phyloP scores from a whole-genome alignment of 148 eudicot species.

The Fagopyrum tataricum region DNA sequence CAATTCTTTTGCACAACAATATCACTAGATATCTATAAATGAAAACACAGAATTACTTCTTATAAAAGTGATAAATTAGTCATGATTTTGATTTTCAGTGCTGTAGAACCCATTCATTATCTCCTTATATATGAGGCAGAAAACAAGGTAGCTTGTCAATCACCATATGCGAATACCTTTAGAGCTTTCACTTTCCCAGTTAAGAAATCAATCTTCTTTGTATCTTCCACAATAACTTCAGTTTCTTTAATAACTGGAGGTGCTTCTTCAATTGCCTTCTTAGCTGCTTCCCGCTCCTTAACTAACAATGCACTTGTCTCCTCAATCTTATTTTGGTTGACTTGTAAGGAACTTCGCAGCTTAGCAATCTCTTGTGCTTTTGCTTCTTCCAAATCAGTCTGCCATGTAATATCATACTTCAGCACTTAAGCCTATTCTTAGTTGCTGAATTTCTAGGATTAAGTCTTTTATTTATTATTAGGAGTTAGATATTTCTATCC shows the following conservation, averaged over 20 bases:
- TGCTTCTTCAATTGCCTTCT: slow-evolving; percentile 77
- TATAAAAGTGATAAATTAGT: no score
- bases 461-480: no score
- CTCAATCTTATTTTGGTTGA: slow-evolving; percentile 50
- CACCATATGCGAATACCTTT: slow-evolving; percentile 38
- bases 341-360: slow-evolving; percentile 57
- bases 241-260: slow-evolving; percentile 88
- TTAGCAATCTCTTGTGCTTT: slow-evolving; percentile 73
- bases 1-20: neutral
- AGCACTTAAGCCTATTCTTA: slow-evolving; percentile 10
- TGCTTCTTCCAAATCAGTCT: slow-evolving; percentile 92
- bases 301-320: slow-evolving; percentile 58
- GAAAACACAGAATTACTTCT: neutral
- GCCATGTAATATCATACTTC: slow-evolving; percentile 23
- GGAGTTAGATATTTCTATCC: no score
- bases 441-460: neutral
- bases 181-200: slow-evolving; percentile 48
- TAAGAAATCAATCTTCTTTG: slow-evolving; percentile 58
- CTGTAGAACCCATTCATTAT: neutral
- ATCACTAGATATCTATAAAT: neutral
- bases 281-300: slow-evolving; percentile 72
- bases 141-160: neutral
- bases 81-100: neutral
- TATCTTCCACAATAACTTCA: slow-evolving; percentile 80
- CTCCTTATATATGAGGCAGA: neutral